Evolutionary conservation across 352 stramenopile genomes (phyloP).

Genomic region (Phytophthora litchii): DNA sequence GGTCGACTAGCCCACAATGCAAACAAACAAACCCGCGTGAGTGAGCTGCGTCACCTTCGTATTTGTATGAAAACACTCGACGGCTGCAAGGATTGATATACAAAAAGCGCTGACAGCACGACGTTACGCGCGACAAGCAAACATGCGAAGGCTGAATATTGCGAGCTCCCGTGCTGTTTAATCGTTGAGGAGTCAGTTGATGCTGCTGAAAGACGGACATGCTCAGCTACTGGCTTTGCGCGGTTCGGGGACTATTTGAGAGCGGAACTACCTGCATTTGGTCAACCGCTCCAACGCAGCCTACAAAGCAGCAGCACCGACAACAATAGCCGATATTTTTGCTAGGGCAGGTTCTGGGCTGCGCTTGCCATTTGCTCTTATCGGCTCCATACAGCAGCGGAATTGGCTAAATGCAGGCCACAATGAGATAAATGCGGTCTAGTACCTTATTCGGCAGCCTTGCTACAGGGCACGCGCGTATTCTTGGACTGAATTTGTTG

Average conservation of each 20-base stretch:
- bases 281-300: conserved; percentile 9
- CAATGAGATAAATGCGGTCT: conserved; percentile 15
- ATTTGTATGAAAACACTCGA: conserved; percentile 4
- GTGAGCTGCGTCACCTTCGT: conserved; percentile 7
- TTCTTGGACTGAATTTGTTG: conserved; percentile 8
- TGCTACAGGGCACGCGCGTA: background rate
- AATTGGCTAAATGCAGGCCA: conserved; percentile 29
- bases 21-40: conserved; percentile 10
- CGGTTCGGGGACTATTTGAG: conserved; percentile 32
- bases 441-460: no score
- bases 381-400: conserved; percentile 1
- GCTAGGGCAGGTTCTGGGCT: conserved; percentile 10
- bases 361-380: conserved; percentile 26
- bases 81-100: conserved; percentile 3
- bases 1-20: background rate
- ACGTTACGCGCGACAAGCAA: no score
- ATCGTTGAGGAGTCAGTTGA: background rate
- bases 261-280: conserved; percentile 24
- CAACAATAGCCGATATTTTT: conserved; percentile 36
- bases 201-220: conserved; percentile 3
- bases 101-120: conserved; percentile 1
- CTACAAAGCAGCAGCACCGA: conserved; percentile 18
- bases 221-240: conserved; percentile 18
- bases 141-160: conserved; percentile 5
- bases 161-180: conserved; percentile 1